Percentiles rank a stretch among this genome's conserved stretches.
Conservation (phyloP, 768 basidiomycete species). For the Collybia sordida region DNA sequence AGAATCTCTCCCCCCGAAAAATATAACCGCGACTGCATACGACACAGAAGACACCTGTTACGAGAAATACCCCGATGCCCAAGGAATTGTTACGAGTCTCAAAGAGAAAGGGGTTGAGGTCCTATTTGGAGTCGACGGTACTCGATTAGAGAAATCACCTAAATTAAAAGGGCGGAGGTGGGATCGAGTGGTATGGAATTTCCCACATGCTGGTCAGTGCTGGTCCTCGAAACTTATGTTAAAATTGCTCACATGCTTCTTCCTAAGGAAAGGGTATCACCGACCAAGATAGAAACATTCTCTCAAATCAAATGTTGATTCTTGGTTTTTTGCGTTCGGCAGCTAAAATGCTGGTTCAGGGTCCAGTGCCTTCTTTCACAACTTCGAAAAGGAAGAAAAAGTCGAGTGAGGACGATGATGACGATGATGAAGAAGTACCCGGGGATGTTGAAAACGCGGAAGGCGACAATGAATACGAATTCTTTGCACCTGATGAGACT, state of each 20-base stretch:
- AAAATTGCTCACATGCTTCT: background rate
- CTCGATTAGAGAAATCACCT: conserved; percentile 59
- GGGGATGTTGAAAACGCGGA: conserved; percentile 26
- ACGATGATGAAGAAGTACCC: conserved; percentile 31
- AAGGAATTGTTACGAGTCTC: conserved; percentile 54
- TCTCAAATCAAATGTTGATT: conserved; percentile 83
- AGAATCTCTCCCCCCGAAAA: conserved; percentile 54
- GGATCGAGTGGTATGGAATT: conserved; percentile 91
- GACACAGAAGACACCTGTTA: conserved; percentile 78
- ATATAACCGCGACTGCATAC: conserved; percentile 83
- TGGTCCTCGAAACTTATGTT: background rate
- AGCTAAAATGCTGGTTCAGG: conserved; percentile 55
- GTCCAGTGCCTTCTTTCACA: conserved; percentile 47
- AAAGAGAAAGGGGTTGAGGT: conserved; percentile 63
- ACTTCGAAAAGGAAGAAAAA: conserved; percentile 45
- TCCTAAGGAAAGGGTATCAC: conserved; percentile 79
- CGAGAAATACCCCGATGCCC: conserved; percentile 78
- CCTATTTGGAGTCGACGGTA: conserved; percentile 85
- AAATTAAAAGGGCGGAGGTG: conserved; percentile 61
- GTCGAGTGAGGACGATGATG: conserved; percentile 46
- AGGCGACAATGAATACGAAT: conserved; percentile 19
- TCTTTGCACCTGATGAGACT: conserved; percentile 13
- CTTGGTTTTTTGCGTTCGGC: conserved; percentile 81
- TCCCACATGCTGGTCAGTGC: conserved; percentile 86
- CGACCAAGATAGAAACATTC: conserved; percentile 91